phyloP scores from a whole-genome alignment of 2,329 filamentous ascomycete species.

The Alternaria brassicae region DNA sequence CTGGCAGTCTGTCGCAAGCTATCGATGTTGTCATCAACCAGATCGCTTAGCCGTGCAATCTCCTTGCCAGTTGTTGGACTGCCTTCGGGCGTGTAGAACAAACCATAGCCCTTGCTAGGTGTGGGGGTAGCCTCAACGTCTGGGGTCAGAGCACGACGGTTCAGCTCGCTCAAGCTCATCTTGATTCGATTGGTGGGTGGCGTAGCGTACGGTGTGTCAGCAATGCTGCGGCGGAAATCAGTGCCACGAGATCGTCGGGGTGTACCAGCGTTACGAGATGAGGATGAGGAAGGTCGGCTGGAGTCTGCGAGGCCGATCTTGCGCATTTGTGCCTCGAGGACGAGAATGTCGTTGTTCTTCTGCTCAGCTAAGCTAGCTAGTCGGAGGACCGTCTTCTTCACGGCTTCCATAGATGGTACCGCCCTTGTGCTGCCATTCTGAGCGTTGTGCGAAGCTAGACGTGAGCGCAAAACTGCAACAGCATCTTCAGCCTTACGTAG shows the following conservation, averaged over 20 bases:
- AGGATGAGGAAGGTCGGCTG: slow-evolving; percentile 34
- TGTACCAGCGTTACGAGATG: slow-evolving; percentile 25
- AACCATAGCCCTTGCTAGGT: slow-evolving; percentile 40
- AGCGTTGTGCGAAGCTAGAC: slow-evolving; percentile 66
- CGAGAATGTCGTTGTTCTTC: slow-evolving; percentile 87
- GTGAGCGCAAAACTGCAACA: slow-evolving; percentile 78
- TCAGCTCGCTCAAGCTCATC: slow-evolving; percentile 41
- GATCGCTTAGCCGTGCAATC: slow-evolving; percentile 47
- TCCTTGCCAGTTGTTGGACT: slow-evolving; percentile 32
- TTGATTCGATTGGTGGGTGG: slow-evolving; percentile 46
- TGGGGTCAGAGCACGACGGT: slow-evolving; percentile 40
- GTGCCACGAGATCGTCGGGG: slow-evolving; percentile 26
- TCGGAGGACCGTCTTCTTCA: slow-evolving; percentile 88
- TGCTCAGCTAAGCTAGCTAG: slow-evolving; percentile 94
- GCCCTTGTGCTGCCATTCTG: slow-evolving; percentile 54
- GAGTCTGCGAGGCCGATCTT: slow-evolving; percentile 59
- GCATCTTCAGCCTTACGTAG: slow-evolving; percentile 82
- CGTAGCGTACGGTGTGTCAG: slow-evolving; percentile 46
- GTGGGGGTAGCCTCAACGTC: slow-evolving; percentile 38
- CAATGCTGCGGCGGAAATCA: slow-evolving; percentile 24
- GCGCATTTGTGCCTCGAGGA: slow-evolving; percentile 85
- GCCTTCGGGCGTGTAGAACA: slow-evolving; percentile 47
- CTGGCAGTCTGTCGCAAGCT: slow-evolving; percentile 44
- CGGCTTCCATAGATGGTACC: slow-evolving; percentile 86
- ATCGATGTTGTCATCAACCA: slow-evolving; percentile 52